These are phyloP conservation scores for Arthrobotrys sphaeroides DNA, from an alignment of 2,329 filamentous ascomycete species.

Conservation along the genomic window DNA sequence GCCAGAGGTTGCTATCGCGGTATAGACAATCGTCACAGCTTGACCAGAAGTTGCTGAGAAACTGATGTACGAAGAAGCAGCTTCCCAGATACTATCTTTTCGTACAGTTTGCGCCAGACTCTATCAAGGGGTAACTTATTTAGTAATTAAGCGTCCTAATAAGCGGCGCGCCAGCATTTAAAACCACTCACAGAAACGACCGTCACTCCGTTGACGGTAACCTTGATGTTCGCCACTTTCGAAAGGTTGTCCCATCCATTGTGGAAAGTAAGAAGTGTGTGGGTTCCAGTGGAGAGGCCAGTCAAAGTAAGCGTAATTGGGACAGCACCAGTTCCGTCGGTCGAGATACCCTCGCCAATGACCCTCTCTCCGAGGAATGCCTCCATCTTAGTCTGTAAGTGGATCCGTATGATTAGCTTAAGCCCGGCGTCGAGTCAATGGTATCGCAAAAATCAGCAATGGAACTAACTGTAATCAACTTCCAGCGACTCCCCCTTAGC, in stretches of 20 bases:
- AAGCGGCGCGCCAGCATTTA: too few species aligned
- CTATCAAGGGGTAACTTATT: neutral
- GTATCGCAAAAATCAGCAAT: too few species aligned
- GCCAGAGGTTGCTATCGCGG: constrained; percentile 37
- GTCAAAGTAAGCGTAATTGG: constrained; percentile 58
- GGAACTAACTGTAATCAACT: constrained; percentile 53
- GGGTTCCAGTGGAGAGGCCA: constrained; percentile 58
- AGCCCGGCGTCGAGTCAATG: too few species aligned
- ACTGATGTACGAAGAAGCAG: constrained; percentile 58
- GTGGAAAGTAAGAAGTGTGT: constrained; percentile 59
- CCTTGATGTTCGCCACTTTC: constrained; percentile 55
- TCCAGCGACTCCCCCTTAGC: constrained; percentile 58
- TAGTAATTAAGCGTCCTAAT: too few species aligned
- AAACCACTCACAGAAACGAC: constrained; percentile 22
- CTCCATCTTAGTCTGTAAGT: constrained; percentile 56
- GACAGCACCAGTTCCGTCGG: constrained; percentile 55
- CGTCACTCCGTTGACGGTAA: constrained; percentile 57
- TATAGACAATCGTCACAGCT: constrained; percentile 58
- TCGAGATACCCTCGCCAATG: constrained; percentile 58
- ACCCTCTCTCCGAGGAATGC: constrained; percentile 59
- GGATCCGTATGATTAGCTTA: too few species aligned
- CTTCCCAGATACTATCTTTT: constrained; percentile 59
- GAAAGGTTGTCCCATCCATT: constrained; percentile 59
- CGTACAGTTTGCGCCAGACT: constrained; percentile 57
- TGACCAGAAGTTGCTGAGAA: constrained; percentile 56